Evolutionary conservation across 176 grass and related monocot species (phyloP).

Genomic region (Ananas comosus): DNA sequence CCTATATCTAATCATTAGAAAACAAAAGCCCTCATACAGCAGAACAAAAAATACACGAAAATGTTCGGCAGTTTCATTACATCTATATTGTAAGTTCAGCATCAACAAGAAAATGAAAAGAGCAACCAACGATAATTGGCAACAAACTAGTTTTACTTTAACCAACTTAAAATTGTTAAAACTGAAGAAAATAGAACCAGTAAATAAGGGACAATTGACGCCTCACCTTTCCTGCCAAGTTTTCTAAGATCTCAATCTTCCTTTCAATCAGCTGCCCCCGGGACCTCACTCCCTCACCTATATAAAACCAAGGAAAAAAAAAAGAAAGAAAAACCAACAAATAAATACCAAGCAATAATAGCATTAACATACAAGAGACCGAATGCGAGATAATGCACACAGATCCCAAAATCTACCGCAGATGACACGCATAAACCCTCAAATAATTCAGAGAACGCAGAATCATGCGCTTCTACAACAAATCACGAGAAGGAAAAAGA

Average conservation of each 20-base stretch:
- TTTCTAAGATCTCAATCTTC: slow-evolving; percentile 79
- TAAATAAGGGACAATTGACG: neutral
- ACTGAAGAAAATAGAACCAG: no score
- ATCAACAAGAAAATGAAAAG: neutral
- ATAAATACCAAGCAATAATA: neutral
- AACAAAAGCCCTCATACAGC: no score
- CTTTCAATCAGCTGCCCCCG: slow-evolving; percentile 65
- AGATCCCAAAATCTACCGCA: slow-evolving; percentile 3
- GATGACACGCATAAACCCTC: neutral
- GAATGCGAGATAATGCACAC: neutral
- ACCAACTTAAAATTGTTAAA: no score
- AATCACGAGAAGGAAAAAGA: neutral
- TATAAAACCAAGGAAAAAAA: neutral
- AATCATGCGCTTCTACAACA: neutral
- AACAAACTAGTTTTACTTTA: neutral
- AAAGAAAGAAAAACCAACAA: neutral
- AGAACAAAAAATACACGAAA: no score
- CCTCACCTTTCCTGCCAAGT: slow-evolving; percentile 50
- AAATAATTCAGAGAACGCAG: neutral
- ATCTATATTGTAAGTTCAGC: no score
- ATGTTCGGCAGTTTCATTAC: no score
- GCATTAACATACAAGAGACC: neutral
- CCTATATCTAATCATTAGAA: no score
- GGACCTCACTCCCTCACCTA: slow-evolving; percentile 40
- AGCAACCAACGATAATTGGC: neutral